Evolutionary conservation across 805 yeast genomes (phyloP).

Genomic region (Candida coquimbonensis): DNA sequence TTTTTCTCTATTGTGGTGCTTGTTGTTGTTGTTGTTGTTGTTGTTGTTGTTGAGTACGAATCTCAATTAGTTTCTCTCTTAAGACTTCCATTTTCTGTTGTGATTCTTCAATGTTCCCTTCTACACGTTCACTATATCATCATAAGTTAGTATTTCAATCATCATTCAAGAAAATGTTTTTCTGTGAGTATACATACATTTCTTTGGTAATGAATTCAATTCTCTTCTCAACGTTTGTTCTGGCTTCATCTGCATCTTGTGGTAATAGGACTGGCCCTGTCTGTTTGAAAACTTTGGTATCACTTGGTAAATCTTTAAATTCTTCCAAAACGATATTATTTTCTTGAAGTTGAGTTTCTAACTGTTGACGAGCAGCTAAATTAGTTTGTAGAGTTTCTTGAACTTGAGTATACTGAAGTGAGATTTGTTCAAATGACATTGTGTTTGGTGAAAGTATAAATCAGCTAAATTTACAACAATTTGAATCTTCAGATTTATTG

Average conservation of each 20-base stretch:
- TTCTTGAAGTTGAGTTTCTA: constrained; percentile 93
- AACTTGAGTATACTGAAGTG: constrained; percentile 37
- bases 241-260: constrained; percentile 80
- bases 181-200: constrained; percentile 32
- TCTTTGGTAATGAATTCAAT: constrained; percentile 80
- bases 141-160: background rate
- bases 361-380: constrained; percentile 68
- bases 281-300: constrained; percentile 75
- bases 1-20: background rate
- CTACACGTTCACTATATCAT: constrained; percentile 47
- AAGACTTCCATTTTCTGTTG: constrained; percentile 52
- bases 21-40: constrained; percentile 3
- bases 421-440: constrained; percentile 16
- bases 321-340: constrained; percentile 84
- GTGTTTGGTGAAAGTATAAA: too few relatives aligned
- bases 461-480: background rate
- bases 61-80: constrained; percentile 45
- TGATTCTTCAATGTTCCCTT: constrained; percentile 51
- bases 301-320: constrained; percentile 56
- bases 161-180: background rate
- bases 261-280: constrained; percentile 92
- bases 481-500: background rate
- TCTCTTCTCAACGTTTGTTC: constrained; percentile 77
- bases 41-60: constrained; percentile 28
- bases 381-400: constrained; percentile 45